phyloP scores from a whole-genome alignment of 1,284 basidiomycete genomes.

The Fomitopsis pinicola region DNA sequence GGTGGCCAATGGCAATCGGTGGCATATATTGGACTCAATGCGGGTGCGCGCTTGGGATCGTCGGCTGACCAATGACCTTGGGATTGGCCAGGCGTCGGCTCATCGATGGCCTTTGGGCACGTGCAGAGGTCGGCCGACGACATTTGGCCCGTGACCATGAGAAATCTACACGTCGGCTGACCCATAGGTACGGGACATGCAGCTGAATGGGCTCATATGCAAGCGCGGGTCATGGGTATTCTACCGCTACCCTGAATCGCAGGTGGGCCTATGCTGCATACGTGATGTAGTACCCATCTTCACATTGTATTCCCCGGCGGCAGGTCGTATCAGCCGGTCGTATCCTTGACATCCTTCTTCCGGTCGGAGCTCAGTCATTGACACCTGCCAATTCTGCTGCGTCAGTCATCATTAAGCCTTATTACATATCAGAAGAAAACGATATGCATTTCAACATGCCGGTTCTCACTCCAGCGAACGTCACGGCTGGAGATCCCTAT shows the following conservation, averaged over 20 bases:
- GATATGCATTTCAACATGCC: not conserved
- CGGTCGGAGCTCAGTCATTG: too few species aligned
- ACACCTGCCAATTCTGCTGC: not conserved
- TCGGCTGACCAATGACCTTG: too few species aligned
- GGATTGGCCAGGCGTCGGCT: too few species aligned
- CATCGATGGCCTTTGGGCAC: too few species aligned
- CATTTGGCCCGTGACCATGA: too few species aligned
- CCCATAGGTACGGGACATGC: too few species aligned
- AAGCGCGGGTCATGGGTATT: not conserved
- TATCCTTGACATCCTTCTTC: not conserved
- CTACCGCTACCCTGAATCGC: not conserved
- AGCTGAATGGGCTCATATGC: not conserved
- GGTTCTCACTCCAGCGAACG: not conserved
- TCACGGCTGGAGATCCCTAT: not conserved
- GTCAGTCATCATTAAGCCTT: not conserved
- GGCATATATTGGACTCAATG: too few species aligned
- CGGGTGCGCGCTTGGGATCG: too few species aligned
- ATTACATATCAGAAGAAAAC: not conserved
- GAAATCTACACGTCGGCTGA: too few species aligned
- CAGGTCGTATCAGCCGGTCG: not conserved
- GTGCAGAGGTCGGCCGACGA: too few species aligned
- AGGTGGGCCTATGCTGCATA: not conserved
- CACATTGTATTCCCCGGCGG: not conserved
- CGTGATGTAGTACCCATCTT: not conserved
- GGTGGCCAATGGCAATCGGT: too few species aligned